phyloP scores from a whole-genome alignment of 148 eudicot species.

The Nyssa sinensis region DNA sequence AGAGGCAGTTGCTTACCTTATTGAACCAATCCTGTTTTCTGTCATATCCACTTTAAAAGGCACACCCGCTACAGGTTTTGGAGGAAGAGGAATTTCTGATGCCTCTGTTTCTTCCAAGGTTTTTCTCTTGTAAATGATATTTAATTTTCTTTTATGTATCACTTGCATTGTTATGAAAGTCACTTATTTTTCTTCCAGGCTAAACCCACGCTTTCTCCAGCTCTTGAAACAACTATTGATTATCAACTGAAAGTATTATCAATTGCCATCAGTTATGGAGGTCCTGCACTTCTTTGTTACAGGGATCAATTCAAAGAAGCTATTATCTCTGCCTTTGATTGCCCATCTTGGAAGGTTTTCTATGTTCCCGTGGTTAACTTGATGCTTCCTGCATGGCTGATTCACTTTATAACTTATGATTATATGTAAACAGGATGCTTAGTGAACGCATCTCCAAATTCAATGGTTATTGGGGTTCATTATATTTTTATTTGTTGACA shows the following conservation, averaged over 20 bases:
- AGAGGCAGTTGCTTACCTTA: conserved; percentile 74
- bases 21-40: conserved; percentile 70
- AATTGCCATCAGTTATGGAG: conserved; percentile 88
- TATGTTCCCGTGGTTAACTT: conserved; percentile 10
- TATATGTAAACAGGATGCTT: background rate
- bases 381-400: background rate
- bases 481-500: conserved; percentile 4
- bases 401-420: background rate
- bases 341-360: conserved; percentile 96
- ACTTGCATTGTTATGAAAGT: conserved; percentile 5
- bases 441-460: background rate
- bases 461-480: conserved; percentile 4
- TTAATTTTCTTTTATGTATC: conserved; percentile 3
- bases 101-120: conserved; percentile 55
- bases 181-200: conserved; percentile 38
- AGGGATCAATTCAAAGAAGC: conserved; percentile 76
- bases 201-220: conserved; percentile 79
- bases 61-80: conserved; percentile 78
- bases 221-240: conserved; percentile 82
- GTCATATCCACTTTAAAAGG: conserved; percentile 76
- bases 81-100: conserved; percentile 46
- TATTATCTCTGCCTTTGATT: conserved; percentile 74
- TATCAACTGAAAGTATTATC: conserved; percentile 89
- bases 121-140: no score
- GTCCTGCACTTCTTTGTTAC: conserved; percentile 67